Evolutionary conservation across 2,329 filamentous ascomycete species (phyloP).

Genomic region (Penicillium glabrum): DNA sequence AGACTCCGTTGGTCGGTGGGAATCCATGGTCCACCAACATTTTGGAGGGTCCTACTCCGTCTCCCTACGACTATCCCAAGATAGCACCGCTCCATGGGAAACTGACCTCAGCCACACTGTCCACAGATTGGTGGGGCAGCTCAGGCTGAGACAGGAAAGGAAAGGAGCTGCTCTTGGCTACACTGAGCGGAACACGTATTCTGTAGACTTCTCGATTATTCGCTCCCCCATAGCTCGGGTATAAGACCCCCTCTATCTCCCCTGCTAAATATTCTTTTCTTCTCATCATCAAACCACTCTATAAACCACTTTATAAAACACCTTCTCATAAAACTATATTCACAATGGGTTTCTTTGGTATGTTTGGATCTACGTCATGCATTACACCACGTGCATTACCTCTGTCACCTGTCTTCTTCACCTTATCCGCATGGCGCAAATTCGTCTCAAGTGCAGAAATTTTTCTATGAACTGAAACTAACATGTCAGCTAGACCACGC

Average conservation of each 20-base stretch:
- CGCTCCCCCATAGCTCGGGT: slow-evolving; percentile 8
- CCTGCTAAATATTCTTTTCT: neutral
- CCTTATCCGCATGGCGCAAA: neutral
- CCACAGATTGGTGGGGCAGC: slow-evolving; percentile 13
- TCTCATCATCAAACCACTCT: slow-evolving; percentile 3
- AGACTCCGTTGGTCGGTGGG: neutral
- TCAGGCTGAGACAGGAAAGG: slow-evolving; percentile 15
- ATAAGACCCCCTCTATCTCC: slow-evolving; percentile 17
- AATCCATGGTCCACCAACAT: slow-evolving; percentile 13
- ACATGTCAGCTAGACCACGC: slow-evolving; percentile 45
- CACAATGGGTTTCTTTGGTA: slow-evolving; percentile 28
- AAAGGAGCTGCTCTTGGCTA: slow-evolving; percentile 5
- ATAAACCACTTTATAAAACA: slow-evolving; percentile 2
- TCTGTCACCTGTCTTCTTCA: neutral
- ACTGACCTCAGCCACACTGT: slow-evolving; percentile 13
- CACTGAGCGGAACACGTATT: slow-evolving; percentile 10
- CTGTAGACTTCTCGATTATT: slow-evolving; percentile 12
- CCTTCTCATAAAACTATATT: slow-evolving; percentile 3
- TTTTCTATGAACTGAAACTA: neutral
- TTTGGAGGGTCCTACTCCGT: slow-evolving; percentile 8
- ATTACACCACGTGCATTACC: neutral
- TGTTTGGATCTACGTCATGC: neutral
- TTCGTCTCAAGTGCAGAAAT: neutral
- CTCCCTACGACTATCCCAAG: slow-evolving; percentile 4
- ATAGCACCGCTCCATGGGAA: neutral